These are phyloP conservation scores for Nemania sp. DNA, from an alignment of 2,329 filamentous ascomycete species.

Conservation along the genomic window DNA sequence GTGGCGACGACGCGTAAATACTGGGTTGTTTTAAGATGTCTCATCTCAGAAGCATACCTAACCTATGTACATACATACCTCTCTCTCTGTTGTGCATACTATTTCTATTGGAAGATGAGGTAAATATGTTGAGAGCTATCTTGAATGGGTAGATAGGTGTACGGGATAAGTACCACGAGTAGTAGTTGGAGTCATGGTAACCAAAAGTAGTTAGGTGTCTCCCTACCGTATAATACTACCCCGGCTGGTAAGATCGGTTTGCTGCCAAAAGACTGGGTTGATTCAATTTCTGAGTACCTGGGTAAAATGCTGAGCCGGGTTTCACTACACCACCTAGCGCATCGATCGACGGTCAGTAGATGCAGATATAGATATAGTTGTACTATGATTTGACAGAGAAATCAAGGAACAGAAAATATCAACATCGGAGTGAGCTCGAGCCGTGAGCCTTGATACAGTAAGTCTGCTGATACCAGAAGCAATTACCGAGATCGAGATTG, in stretches of 20 bases:
- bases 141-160: background rate
- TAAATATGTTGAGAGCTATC: too few relatives aligned
- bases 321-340: too few relatives aligned
- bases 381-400: too few relatives aligned
- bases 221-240: background rate
- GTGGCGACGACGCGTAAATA: background rate
- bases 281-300: too few relatives aligned
- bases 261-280: background rate
- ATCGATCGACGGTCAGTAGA: too few relatives aligned
- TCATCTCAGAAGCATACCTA: background rate
- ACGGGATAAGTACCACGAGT: background rate
- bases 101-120: too few relatives aligned
- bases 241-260: background rate
- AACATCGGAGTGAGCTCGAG: background rate
- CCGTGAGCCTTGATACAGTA: background rate
- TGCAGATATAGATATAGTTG: too few relatives aligned
- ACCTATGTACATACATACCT: too few relatives aligned
- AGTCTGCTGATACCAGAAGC: background rate
- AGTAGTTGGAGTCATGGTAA: background rate
- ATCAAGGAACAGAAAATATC: too few relatives aligned
- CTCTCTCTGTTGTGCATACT: too few relatives aligned
- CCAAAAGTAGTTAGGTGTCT: too few relatives aligned
- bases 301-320: background rate
- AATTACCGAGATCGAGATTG: conserved; percentile 1
- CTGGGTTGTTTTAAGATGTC: background rate